Evolutionary conservation across 208 protist genomes (phyloP).

Genomic region (Leishmania tarentolae): DNA sequence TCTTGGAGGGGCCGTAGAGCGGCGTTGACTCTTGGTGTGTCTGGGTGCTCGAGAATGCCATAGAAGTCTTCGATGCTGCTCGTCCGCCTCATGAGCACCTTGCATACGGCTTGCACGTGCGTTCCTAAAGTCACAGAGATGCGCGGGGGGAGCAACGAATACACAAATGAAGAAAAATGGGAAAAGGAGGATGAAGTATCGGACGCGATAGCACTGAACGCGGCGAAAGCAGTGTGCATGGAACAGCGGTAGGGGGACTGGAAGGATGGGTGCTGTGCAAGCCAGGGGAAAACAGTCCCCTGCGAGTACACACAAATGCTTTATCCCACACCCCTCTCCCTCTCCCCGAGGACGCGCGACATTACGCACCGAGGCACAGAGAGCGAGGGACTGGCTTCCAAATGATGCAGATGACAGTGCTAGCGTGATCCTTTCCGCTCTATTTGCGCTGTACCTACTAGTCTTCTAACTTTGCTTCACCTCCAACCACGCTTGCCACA

Average conservation of each 20-base stretch:
- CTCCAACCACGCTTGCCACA: neutral
- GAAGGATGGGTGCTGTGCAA: neutral
- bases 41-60: neutral
- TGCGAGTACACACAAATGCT: neutral
- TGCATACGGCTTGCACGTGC: neutral
- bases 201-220: neutral
- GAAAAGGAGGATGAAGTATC: no score
- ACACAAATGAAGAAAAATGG: neutral
- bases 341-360: neutral
- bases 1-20: neutral
- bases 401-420: neutral
- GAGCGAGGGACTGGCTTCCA: no score
- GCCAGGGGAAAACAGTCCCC: neutral
- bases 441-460: neutral
- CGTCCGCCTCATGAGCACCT: neutral
- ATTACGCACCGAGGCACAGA: neutral
- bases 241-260: neutral
- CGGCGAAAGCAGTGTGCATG: neutral
- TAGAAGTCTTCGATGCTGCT: neutral
- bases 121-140: neutral
- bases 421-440: neutral
- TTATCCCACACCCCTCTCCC: neutral
- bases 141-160: neutral
- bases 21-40: neutral
- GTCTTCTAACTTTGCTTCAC: neutral